phyloP scores from a whole-genome alignment of 1,139 yeast species.

The Candida tetrigidarum region DNA sequence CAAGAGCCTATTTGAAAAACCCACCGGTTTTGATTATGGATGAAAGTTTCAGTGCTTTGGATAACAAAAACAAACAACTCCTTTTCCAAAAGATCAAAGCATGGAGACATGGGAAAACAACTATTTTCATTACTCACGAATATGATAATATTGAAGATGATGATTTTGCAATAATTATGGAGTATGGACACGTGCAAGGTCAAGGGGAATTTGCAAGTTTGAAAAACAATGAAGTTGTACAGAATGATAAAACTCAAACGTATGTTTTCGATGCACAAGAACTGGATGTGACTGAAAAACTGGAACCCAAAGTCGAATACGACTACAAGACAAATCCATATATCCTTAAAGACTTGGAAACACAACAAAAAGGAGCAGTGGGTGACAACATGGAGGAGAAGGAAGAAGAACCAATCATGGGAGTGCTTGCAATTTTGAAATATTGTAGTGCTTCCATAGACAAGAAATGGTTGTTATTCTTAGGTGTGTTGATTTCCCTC shows the following conservation, averaged over 20 bases:
- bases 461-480: conserved; percentile 36
- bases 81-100: conserved; percentile 53
- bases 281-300: background rate
- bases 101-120: conserved; percentile 74
- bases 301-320: conserved; percentile 9
- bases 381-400: conserved; percentile 4
- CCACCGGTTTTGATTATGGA: conserved; percentile 79
- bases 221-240: conserved; percentile 10
- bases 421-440: conserved; percentile 37
- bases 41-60: conserved; percentile 86
- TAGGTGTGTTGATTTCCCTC: conserved; percentile 60
- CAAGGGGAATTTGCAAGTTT: conserved; percentile 13
- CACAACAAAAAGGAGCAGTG: conserved; percentile 7
- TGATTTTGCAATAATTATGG: conserved; percentile 62
- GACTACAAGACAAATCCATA: conserved; percentile 30
- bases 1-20: conserved; percentile 76
- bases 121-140: conserved; percentile 84
- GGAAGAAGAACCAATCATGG: conserved; percentile 22
- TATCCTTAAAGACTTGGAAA: conserved; percentile 27
- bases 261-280: background rate
- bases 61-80: conserved; percentile 46
- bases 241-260: background rate
- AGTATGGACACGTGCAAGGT: conserved; percentile 53
- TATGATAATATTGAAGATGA: conserved; percentile 52
- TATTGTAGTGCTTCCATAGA: conserved; percentile 37